Evolutionary conservation across 2,329 filamentous ascomycete genomes (phyloP), one percentile per base, ranked within the genome.

Genomic region (Aspergillus clavatus): DNA sequence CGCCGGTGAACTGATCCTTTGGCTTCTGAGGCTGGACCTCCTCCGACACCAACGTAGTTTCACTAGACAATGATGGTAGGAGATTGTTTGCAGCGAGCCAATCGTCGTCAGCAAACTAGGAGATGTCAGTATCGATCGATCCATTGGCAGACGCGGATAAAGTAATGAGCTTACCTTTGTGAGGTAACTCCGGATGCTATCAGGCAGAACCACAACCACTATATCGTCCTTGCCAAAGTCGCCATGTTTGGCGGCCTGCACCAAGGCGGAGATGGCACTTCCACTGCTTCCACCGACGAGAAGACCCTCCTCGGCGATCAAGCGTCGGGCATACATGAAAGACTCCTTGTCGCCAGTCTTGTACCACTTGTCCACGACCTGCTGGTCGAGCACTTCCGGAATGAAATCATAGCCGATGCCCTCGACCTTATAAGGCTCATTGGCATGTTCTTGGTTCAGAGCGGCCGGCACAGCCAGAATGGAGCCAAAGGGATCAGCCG

Each of bases 371-470:
- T 96, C 87, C 23, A 98, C 87, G 4, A 80, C 67, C 22, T 83
- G 70, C 61, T 85, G 88, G 55, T 93, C 83, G 44, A 98, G 76
- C 4, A 98, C 94, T 19, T 97, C 88, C 5, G 94, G 93, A 48
- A 98, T 86, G 67, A 98, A 98, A 68, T 98, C 93, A 67, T 98
- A 98, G 16, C 93, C 93, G 60, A 98, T 98, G 35, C 93, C 93
- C 73, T 98, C 93, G 1, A 98, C 93, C 74, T 98, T 97, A 76
- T 98, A 98, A 1, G 84, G 76, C 67, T 89, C 83, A 62, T 96
- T 91, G 49, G 80, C 79, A 63, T 84, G 81, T 53, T 87, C 84
- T 38, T 87, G 76, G 68, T 98, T 98, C 56, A 98, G 73, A 5
- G 69, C 60, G 55, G 86, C 81, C 2, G 93, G 93, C 24, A 95